A percentile compares a stretch with the other conserved stretches of the same genome.
phyloP scores from a whole-genome alignment of 1,284 basidiomycete species.

The Rhodotorula sp. region DNA sequence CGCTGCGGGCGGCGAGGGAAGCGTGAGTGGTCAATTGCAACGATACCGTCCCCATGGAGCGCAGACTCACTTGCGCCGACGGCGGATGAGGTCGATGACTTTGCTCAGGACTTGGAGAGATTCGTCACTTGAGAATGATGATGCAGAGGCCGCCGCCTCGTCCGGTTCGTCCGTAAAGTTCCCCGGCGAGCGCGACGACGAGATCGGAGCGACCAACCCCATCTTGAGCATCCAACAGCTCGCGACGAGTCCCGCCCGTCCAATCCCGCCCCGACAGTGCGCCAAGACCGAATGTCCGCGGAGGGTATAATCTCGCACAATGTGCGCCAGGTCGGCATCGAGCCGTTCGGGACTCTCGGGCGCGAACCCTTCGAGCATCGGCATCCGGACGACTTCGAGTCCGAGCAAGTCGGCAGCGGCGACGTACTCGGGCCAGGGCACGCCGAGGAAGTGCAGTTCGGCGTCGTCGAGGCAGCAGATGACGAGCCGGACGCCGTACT shows the following conservation, averaged over 20 bases:
- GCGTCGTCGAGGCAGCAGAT: conserved; percentile 54
- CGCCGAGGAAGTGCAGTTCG: conserved; percentile 81
- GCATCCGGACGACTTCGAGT: conserved; percentile 76
- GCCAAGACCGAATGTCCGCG: conserved; percentile 73
- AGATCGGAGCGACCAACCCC: conserved; percentile 60
- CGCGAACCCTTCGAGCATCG: conserved; percentile 86
- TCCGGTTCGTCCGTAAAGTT: background rate
- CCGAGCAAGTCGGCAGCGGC: conserved; percentile 63
- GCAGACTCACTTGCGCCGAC: conserved; percentile 60
- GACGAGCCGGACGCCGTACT: conserved; percentile 33
- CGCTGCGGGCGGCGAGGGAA: conserved; percentile 18
- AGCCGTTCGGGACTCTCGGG: conserved; percentile 60
- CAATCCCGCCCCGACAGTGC: conserved; percentile 93
- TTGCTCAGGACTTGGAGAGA: conserved; percentile 67
- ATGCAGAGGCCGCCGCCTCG: no score
- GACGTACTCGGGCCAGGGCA: conserved; percentile 76
- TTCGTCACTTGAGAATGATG: conserved; percentile 49
- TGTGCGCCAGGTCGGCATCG: conserved; percentile 64
- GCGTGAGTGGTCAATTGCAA: background rate
- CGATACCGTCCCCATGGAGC: no score
- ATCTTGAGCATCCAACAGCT: conserved; percentile 92
- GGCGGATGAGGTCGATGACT: conserved; percentile 69
- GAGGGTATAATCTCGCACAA: conserved; percentile 75
- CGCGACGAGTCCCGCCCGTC: conserved; percentile 87
- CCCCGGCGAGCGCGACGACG: background rate